Conservation (phyloP, 495 filamentous ascomycete genomes). For the Rostrohypoxylon terebratum region DNA sequence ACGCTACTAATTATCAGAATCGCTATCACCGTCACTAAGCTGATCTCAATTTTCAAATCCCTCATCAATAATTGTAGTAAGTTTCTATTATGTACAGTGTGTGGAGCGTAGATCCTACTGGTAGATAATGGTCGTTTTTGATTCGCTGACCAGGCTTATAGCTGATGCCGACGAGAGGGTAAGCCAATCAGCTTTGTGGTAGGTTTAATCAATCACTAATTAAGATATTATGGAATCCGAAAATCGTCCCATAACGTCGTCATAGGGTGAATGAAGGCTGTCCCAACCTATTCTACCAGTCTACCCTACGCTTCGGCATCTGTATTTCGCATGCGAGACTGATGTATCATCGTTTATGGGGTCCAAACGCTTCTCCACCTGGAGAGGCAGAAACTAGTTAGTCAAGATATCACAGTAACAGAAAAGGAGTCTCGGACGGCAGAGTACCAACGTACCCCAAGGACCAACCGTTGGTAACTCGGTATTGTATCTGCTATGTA, state of each 20-base stretch:
- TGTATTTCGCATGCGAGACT: slow-evolving; percentile 27
- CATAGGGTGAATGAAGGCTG: slow-evolving; percentile 40
- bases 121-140: slow-evolving; percentile 7
- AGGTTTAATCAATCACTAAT: slow-evolving; percentile 38
- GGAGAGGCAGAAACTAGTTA: slow-evolving; percentile 7
- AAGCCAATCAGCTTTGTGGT: slow-evolving; percentile 32
- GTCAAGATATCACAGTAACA: slow-evolving; percentile 6
- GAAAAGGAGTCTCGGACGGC: slow-evolving; percentile 6
- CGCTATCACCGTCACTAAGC: slow-evolving; percentile 16
- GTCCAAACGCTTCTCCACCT: slow-evolving; percentile 26
- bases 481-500: neutral
- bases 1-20: neutral
- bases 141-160: slow-evolving; percentile 33
- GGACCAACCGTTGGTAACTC: too few species aligned
- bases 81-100: slow-evolving; percentile 30
- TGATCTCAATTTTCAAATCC: slow-evolving; percentile 31
- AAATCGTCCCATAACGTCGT: slow-evolving; percentile 46
- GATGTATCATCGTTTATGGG: slow-evolving; percentile 31
- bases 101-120: slow-evolving; percentile 34
- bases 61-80: slow-evolving; percentile 28
- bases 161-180: slow-evolving; percentile 38
- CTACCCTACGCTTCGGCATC: slow-evolving; percentile 32
- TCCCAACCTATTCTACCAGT: slow-evolving; percentile 29
- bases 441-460: slow-evolving; percentile 1
- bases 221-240: slow-evolving; percentile 30